Base-by-base conservation (phyloP, 495 filamentous ascomycete species). In the Penicillium cosmopolitanum region DNA sequence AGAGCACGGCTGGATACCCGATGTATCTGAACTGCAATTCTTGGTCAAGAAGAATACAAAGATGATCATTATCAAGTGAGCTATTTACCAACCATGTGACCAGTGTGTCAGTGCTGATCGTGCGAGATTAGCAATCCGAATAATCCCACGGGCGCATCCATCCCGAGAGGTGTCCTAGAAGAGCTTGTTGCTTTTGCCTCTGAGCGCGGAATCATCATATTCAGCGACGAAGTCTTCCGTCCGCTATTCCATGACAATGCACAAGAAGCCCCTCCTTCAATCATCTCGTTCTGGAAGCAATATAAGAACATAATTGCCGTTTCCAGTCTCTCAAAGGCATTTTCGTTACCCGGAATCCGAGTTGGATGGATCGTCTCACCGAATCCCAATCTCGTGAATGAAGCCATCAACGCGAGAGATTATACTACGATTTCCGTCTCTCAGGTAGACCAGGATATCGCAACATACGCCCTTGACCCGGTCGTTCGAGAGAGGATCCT, bases 391-490 rank as follows among this genome's bases (percentile, higher is more conserved):
- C 74, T 94, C 48, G 77, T 92, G 43, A 79, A 87, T 50, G 73
- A 78, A 28, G 77, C 85, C 46, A 82, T 84, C 1, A 56, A 74
- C 3, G 86, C 85, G 5, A 77, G 90, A 38, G 84, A 93, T 69
- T 95, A 89, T 78, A 92, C 89, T 6, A 89, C 85, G 7, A 94
- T 93, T 59, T 87, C 87, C 46, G 89, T 94, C 2, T 87, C 84
- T 38, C 87, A 88, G 73, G 75, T 95, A 6, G 90, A 93, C 65
- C 89, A 93, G 68, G 78, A 80, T 51, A 82, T 94, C 9, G 91
- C 91, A 5, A 73, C 83, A 10, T 90, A 83, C 56, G 89, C 91
- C 0, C 76, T 93, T 5, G 79, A 79, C n/a, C 64, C 65, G 8
- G 62, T 76, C 7, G 84, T 88, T 1, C 71, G 89, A 23, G 77